Conservation (phyloP, 345 rosid species). For the Lepidium africanum region DNA sequence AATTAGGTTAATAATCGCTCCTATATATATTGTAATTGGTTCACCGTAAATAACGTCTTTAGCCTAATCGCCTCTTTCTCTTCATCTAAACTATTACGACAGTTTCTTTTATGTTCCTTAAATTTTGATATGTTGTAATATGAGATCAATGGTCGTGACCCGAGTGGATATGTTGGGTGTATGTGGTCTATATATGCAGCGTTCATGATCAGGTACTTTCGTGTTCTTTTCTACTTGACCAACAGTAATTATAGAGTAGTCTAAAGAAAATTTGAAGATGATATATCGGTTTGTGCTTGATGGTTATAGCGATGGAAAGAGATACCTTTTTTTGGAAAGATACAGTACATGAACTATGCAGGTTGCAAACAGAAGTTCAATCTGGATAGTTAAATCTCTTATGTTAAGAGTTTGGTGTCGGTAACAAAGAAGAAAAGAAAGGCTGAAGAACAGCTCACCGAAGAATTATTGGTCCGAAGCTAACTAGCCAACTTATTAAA, state of each 20-base stretch:
- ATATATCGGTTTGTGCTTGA: background rate
- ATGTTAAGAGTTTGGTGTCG: constrained; percentile 50
- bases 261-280: background rate
- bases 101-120: too few species aligned
- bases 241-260: background rate
- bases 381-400: constrained; percentile 63
- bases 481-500: background rate
- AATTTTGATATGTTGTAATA: too few species aligned
- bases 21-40: too few species aligned
- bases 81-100: too few species aligned
- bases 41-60: too few species aligned
- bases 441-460: constrained; percentile 40
- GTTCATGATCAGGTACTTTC: constrained; percentile 78
- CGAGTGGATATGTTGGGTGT: constrained; percentile 78
- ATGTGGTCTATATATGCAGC: constrained; percentile 98
- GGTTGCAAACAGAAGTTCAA: constrained; percentile 86
- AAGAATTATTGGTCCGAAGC: constrained; percentile 9
- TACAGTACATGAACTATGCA: constrained; percentile 84
- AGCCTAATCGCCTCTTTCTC: too few species aligned
- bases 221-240: background rate
- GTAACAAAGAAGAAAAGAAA: constrained; percentile 70
- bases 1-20: too few species aligned
- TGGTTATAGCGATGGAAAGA: constrained; percentile 75
- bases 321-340: constrained; percentile 77
- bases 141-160: too few species aligned